Conservation (phyloP, 2,329 filamentous ascomycete species). For the Aspergillus sp. region DNA sequence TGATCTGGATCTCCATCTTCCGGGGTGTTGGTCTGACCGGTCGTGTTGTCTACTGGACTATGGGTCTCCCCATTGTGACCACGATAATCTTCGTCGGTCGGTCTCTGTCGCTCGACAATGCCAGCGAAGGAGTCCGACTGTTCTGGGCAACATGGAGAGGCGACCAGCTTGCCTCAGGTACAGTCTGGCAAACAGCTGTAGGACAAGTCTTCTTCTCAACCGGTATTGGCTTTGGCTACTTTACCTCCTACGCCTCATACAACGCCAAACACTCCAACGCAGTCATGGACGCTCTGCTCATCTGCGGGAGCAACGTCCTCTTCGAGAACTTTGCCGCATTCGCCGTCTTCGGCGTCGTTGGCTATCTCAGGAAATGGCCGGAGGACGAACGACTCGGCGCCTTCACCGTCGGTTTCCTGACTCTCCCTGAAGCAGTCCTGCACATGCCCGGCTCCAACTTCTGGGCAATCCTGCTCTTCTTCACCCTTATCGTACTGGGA, state of each 20-base stretch:
- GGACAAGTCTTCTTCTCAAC: constrained; percentile 63
- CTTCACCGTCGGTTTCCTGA: constrained; percentile 60
- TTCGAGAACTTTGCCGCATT: constrained; percentile 57
- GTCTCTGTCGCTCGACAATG: constrained; percentile 55
- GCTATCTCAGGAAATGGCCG: constrained; percentile 46
- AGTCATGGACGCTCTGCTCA: constrained; percentile 59
- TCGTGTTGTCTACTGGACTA: constrained; percentile 62
- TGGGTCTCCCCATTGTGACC: constrained; percentile 59
- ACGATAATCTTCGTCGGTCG: constrained; percentile 59
- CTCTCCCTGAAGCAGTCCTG: constrained; percentile 55
- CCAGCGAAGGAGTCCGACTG: constrained; percentile 52
- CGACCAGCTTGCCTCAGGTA: constrained; percentile 51
- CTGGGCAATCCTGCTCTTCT: constrained; percentile 60
- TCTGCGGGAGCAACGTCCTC: constrained; percentile 56
- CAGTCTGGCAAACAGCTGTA: constrained; percentile 60
- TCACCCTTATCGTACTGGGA: constrained; percentile 59
- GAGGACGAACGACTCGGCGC: constrained; percentile 48
- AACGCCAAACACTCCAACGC: constrained; percentile 58
- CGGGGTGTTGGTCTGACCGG: constrained; percentile 59
- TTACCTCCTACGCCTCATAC: constrained; percentile 60
- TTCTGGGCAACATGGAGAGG: constrained; percentile 52
- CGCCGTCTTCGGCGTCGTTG: constrained; percentile 58
- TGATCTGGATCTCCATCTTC: constrained; percentile 62
- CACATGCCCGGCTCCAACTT: constrained; percentile 60
- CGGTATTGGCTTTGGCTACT: constrained; percentile 60